These are phyloP conservation scores for Boletus huronensis DNA, from an alignment of 768 basidiomycete genomes.

Conservation along the genomic window DNA sequence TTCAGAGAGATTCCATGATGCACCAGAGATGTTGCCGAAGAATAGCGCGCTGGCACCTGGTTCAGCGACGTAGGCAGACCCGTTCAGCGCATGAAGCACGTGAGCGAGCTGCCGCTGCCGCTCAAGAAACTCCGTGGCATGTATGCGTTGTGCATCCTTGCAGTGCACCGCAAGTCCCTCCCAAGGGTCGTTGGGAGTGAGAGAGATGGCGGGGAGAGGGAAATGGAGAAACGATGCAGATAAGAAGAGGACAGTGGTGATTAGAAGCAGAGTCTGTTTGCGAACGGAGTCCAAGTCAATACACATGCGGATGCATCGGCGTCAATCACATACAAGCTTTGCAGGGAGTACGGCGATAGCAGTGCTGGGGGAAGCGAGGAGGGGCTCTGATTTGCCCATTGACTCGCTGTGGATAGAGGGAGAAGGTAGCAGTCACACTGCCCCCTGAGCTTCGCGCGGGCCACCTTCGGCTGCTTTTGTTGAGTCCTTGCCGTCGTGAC, in stretches of 20 bases:
- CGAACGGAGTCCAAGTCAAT: not conserved
- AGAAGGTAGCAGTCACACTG: not conserved
- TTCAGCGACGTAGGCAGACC: conserved; percentile 73
- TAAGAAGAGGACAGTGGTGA: conserved; percentile 3
- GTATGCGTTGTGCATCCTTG: conserved; percentile 46
- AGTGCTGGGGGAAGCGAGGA: not conserved
- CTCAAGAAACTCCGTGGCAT: conserved; percentile 40
- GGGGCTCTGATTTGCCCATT: conserved; percentile 10
- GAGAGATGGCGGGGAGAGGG: not conserved
- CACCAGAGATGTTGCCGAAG: conserved; percentile 65
- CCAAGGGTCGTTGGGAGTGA: conserved; percentile 14
- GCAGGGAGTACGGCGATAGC: not conserved
- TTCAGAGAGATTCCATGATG: conserved; percentile 71
- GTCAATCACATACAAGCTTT: conserved; percentile 14
- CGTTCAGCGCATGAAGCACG: conserved; percentile 46
- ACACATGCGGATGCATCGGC: not conserved
- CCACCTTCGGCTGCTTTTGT: not conserved
- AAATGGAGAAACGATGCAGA: not conserved
- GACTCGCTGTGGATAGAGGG: not conserved
- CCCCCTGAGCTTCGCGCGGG: not conserved
- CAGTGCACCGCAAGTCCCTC: conserved; percentile 41
- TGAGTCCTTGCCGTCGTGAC: no score
- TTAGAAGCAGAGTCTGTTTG: conserved; percentile 13
- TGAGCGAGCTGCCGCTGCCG: conserved; percentile 56
- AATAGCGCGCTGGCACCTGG: conserved; percentile 70